These are phyloP conservation scores for Penicillium antarcticum DNA, from an alignment of 495 filamentous ascomycete species.

Conservation along the genomic window DNA sequence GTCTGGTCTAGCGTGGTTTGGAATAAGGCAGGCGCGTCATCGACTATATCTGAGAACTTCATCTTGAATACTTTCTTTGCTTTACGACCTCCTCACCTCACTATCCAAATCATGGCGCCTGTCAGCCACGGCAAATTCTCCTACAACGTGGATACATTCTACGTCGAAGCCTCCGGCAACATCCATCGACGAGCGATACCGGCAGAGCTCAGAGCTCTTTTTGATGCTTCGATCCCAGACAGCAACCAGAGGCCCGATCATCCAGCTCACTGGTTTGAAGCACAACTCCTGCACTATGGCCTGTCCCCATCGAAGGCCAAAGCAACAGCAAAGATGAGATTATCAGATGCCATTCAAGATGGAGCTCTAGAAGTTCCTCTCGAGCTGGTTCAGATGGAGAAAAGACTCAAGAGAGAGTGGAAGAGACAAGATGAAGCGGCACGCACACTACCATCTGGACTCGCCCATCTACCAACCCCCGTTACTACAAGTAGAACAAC, in stretches of 20 bases:
- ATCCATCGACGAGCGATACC: slow-evolving; percentile 45
- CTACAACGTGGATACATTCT: not conserved
- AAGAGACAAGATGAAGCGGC: not conserved
- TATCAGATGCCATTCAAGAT: slow-evolving; percentile 48
- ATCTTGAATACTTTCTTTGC: not conserved
- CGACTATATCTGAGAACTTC: too few relatives aligned
- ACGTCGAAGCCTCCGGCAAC: not conserved
- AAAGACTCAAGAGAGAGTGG: slow-evolving; percentile 50
- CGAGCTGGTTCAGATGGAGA: slow-evolving; percentile 41
- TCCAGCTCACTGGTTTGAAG: slow-evolving; percentile 54
- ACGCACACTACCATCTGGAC: not conserved
- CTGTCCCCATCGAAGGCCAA: slow-evolving; percentile 51
- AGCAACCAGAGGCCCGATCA: slow-evolving; percentile 33
- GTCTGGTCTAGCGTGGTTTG: too few relatives aligned
- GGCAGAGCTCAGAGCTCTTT: slow-evolving; percentile 44
- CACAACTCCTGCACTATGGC: slow-evolving; percentile 58
- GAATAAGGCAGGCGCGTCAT: too few relatives aligned
- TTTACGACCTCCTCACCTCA: not conserved
- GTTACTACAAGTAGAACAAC: too few relatives aligned
- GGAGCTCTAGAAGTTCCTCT: slow-evolving; percentile 42
- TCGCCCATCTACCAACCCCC: too few relatives aligned
- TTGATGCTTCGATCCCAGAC: slow-evolving; percentile 18
- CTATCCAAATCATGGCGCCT: not conserved
- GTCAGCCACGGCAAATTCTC: not conserved
- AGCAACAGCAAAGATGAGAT: slow-evolving; percentile 52